Evolutionary conservation across 176 grass and related monocot genomes (phyloP), one percentile per base, ranked within the genome.

Genomic region (Musa acuminata): DNA sequence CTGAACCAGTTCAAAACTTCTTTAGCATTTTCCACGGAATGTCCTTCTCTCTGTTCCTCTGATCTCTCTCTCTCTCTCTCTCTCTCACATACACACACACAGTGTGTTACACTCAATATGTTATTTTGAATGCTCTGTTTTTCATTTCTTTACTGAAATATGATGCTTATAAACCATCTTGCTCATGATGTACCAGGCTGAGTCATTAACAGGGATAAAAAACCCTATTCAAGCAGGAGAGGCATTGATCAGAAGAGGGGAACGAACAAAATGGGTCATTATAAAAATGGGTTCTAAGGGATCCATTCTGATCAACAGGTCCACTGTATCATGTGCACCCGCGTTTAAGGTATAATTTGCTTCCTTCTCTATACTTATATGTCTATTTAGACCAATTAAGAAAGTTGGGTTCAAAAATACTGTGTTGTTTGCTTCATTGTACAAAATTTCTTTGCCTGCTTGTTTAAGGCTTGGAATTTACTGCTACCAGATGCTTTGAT

Each of bases 231-330:
- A 72, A 74, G 95, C 95, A 63, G 95, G 90, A 8, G 82, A 89
- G 65, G 88, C 91, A 70, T 99, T 99, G 84, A 84, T 94, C 68
- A 85, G 65, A 79, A 85, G 65, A 72, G 83, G 94, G 25, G 73
- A 75, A 24, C 86, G 78, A 55, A 94, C 90, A 75, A 91, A 87
- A 72, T 88, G 84, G 88, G 88, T 94, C 63, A 80, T 94, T 66
- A 80, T 99, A 16, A 99, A 99, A 88, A 94, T 99, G 90, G 95
- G 95, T 49, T 81, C 90, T 1, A 91, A 87, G 67, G 95, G 95
- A 63, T 94, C 95, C 16, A 79, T 94, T 67, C 73, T 99, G 86
- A 79, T 99, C 13, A 85, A 80, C 10, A 53, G 81, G 7, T 85
- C 79, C 11, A 19, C 26, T 72, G 58, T 99, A 75, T 89, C 90